phyloP scores from a whole-genome alignment of 2,329 filamentous ascomycete species.

The Teratosphaeria viscida region DNA sequence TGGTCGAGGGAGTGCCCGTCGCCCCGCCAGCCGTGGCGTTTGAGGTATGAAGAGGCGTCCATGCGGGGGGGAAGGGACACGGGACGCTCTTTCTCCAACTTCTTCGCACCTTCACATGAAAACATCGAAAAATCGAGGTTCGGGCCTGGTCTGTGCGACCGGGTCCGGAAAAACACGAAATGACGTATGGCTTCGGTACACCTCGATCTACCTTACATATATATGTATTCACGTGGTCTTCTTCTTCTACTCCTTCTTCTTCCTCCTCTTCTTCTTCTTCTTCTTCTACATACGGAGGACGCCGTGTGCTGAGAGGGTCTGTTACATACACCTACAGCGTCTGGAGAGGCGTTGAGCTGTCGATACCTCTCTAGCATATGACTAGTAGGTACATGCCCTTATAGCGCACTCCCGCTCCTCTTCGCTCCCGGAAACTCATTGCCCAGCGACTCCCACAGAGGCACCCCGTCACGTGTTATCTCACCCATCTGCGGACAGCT shows the following conservation, averaged over 20 bases:
- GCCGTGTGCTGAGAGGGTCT: too few species aligned
- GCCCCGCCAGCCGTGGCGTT: constrained; percentile 81
- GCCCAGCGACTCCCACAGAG: background rate
- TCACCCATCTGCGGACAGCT: background rate
- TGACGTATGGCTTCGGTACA: background rate
- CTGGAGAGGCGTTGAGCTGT: too few species aligned
- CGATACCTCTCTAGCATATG: background rate
- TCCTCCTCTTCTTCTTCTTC: too few species aligned
- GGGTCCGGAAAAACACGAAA: background rate
- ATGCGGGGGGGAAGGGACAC: constrained; percentile 37
- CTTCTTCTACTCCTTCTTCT: too few species aligned
- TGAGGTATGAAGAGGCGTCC: constrained; percentile 75
- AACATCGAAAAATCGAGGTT: background rate
- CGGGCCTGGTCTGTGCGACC: background rate
- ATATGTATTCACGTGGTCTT: too few species aligned
- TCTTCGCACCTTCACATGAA: background rate
- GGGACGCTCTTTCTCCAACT: too few species aligned
- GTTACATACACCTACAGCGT: too few species aligned
- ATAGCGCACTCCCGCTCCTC: background rate
- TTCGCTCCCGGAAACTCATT: background rate
- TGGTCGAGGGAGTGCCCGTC: constrained; percentile 77
- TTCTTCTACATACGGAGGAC: too few species aligned
- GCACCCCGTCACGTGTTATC: background rate
- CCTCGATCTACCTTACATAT: too few species aligned
- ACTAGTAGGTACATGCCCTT: background rate